phyloP scores from a whole-genome alignment of 2,329 filamentous ascomycete species.

The Talaromyces sp. region DNA sequence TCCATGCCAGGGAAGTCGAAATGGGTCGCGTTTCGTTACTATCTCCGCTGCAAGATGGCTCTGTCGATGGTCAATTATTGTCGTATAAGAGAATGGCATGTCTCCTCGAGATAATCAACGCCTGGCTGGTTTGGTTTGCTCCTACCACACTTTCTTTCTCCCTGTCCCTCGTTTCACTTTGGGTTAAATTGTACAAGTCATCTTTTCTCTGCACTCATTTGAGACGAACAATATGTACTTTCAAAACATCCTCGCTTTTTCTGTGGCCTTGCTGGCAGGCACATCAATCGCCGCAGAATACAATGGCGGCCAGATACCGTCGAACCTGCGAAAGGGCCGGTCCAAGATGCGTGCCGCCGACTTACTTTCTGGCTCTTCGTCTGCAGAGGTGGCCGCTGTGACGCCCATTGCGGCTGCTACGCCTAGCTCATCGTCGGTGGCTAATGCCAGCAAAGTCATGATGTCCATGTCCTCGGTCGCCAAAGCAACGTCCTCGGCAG shows the following conservation, averaged over 20 bases:
- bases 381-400: background rate
- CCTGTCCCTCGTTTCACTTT: conserved; percentile 8
- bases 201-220: background rate
- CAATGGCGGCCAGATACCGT: conserved; percentile 12
- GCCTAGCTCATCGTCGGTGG: background rate
- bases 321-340: background rate
- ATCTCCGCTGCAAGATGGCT: background rate
- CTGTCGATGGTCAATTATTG: background rate
- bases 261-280: conserved; percentile 16
- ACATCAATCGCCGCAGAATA: conserved; percentile 13
- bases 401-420: background rate
- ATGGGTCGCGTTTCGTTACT: background rate
- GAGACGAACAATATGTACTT: conserved; percentile 12
- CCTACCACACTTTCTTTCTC: background rate
- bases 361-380: conserved; percentile 3
- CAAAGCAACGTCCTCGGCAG: conserved; percentile 1
- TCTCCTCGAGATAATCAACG: no score
- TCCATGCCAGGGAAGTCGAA: conserved; percentile 15
- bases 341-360: conserved; percentile 4
- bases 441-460: background rate
- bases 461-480: background rate
- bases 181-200: background rate
- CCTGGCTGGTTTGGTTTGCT: no score
- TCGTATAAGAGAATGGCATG: conserved; percentile 13
- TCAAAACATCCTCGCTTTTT: conserved; percentile 12